Conservation (phyloP, 2,329 filamentous ascomycete species). For the Claviceps sp. region DNA sequence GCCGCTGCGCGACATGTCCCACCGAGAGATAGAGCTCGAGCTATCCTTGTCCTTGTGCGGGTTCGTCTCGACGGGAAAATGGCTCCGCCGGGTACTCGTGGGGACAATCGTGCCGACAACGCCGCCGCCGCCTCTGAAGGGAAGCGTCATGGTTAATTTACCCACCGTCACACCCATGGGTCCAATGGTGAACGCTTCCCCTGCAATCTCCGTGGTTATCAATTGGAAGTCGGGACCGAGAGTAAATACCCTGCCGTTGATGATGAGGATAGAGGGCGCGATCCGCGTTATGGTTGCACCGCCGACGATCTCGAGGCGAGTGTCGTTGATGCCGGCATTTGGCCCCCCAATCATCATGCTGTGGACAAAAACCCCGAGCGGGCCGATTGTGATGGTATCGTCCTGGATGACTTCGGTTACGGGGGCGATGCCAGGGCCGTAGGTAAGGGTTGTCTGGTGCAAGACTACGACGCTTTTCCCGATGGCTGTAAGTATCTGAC, state of each 20-base stretch:
- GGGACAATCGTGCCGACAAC: conserved; percentile 27
- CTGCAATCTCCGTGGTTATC: conserved; percentile 32
- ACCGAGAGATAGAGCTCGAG: conserved; percentile 4
- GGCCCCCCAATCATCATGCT: conserved; percentile 30
- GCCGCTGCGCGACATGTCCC: conserved; percentile 10
- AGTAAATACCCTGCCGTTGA: conserved; percentile 37
- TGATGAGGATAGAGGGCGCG: conserved; percentile 32
- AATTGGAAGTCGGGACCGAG: conserved; percentile 30
- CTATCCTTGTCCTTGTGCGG: conserved; percentile 11
- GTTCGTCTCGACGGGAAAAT: conserved; percentile 15
- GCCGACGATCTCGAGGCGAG: conserved; percentile 33
- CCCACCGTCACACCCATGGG: conserved; percentile 33
- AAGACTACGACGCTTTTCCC: conserved; percentile 28
- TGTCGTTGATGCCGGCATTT: conserved; percentile 20
- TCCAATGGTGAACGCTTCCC: conserved; percentile 37
- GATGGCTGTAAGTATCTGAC: conserved; percentile 31
- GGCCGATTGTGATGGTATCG: conserved; percentile 37
- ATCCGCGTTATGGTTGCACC: conserved; percentile 39
- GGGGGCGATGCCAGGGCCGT: conserved; percentile 22
- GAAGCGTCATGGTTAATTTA: conserved; percentile 30
- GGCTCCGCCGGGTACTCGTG: conserved; percentile 12
- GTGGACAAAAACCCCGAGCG: conserved; percentile 27
- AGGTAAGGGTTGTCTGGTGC: conserved; percentile 30
- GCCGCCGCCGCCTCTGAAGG: conserved; percentile 30
- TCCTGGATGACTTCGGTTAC: conserved; percentile 31